Conservation (phyloP, 192 early-diverging fungal species). For the Podila epicladia region DNA sequence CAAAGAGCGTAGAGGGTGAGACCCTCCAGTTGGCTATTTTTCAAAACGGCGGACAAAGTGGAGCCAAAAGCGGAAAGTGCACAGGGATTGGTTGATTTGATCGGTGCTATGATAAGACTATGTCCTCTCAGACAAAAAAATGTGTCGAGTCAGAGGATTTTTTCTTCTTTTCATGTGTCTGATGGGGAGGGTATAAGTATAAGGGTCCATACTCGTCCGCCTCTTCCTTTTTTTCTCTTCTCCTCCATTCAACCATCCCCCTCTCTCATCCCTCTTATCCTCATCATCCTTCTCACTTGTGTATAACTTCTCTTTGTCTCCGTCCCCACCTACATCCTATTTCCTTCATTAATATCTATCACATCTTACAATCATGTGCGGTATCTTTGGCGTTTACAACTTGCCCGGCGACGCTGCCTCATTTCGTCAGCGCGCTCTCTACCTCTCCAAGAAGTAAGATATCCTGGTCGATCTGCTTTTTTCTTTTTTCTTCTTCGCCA, state of each 20-base stretch:
- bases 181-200: neutral
- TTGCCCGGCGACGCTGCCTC: conserved; percentile 78
- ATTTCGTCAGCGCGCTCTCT: conserved; percentile 86
- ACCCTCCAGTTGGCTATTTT: neutral
- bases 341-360: conserved; percentile 1
- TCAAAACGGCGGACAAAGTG: neutral
- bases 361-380: conserved; percentile 79
- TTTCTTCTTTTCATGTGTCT: neutral
- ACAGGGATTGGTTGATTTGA: neutral
- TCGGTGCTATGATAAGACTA: conserved; percentile 1
- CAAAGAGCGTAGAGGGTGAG: neutral
- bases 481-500: neutral
- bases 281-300: neutral
- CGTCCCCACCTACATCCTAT: neutral
- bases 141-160: neutral
- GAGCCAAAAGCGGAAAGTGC: neutral
- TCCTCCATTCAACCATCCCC: neutral
- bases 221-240: neutral
- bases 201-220: neutral
- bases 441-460: conserved; percentile 86
- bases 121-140: neutral
- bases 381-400: conserved; percentile 96
- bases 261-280: neutral
- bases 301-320: neutral
- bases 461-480: neutral